phyloP scores from a whole-genome alignment of 1,284 basidiomycete genomes.

The Cutaneotrichosporon cyanovorans region DNA sequence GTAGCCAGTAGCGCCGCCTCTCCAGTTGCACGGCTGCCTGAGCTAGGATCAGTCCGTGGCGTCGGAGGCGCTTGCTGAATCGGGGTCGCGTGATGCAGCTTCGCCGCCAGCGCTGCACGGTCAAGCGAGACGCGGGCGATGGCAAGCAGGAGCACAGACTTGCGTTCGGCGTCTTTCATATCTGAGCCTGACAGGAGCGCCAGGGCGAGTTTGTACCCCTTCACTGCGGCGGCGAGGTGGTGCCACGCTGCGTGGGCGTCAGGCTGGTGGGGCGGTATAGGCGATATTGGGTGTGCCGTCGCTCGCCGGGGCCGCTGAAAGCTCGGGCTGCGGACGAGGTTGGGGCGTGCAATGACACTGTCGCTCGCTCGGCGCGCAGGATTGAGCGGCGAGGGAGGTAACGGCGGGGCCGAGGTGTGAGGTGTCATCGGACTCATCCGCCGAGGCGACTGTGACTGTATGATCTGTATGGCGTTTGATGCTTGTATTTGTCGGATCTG shows the following conservation, averaged over 20 bases:
- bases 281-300: too few species aligned
- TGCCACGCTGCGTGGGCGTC: slow-evolving; percentile 30
- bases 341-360: too few species aligned
- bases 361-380: slow-evolving; percentile 4
- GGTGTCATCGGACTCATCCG: background rate
- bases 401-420: background rate
- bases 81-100: background rate
- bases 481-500: background rate
- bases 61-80: background rate
- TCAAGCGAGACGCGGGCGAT: slow-evolving; percentile 35
- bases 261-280: background rate
- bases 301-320: too few species aligned
- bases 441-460: background rate
- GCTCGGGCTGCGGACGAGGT: too few species aligned
- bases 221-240: slow-evolving; percentile 32
- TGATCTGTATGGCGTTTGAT: background rate
- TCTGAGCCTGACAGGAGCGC: slow-evolving; percentile 23
- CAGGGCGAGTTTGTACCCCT: slow-evolving; percentile 42
- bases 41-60: background rate
- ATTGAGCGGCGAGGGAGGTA: slow-evolving; percentile 10
- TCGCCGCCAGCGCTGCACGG: slow-evolving; percentile 32
- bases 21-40: slow-evolving; percentile 17
- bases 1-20: slow-evolving; percentile 35
- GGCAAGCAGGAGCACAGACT: slow-evolving; percentile 32
- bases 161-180: slow-evolving; percentile 13